phyloP scores from a whole-genome alignment of 2,329 filamentous ascomycete species.

The Fusarium sublunatum region DNA sequence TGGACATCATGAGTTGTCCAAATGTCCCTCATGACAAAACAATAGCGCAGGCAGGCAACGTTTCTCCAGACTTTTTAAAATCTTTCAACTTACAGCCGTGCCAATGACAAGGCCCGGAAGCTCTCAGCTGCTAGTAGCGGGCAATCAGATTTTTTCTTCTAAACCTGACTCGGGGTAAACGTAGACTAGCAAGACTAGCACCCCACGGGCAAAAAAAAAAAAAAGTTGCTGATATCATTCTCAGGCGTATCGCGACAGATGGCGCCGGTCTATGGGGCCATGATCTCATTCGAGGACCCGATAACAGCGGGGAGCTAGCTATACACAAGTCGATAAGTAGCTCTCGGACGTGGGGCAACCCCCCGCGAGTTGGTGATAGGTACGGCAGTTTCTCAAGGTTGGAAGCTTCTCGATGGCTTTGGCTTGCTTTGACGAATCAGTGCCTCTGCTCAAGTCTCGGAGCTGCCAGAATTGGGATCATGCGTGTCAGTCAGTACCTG shows the following conservation, averaged over 20 bases:
- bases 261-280: conserved; percentile 33
- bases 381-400: conserved; percentile 6
- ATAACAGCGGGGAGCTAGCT: conserved; percentile 2
- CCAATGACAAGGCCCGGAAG: conserved; percentile 13
- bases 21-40: conserved; percentile 7
- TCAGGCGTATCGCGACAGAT: conserved; percentile 10
- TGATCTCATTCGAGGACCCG: conserved; percentile 33
- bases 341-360: conserved; percentile 25
- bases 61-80: conserved; percentile 11
- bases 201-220: conserved; percentile 9
- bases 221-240: conserved; percentile 34
- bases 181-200: conserved; percentile 1
- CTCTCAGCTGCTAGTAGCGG: neutral
- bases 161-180: neutral
- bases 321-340: too few relatives aligned
- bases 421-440: conserved; percentile 9
- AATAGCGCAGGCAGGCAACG: neutral
- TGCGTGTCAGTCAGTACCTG: neutral
- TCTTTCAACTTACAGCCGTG: conserved; percentile 13
- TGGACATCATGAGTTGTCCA: conserved; percentile 9
- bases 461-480: conserved; percentile 25
- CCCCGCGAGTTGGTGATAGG: conserved; percentile 21
- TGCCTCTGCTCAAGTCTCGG: conserved; percentile 14
- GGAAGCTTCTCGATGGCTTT: conserved; percentile 35
- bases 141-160: conserved; percentile 7